These are phyloP conservation scores for Pelargonium australe DNA, from an alignment of 441 rosid genomes.

Conservation along the genomic window DNA sequence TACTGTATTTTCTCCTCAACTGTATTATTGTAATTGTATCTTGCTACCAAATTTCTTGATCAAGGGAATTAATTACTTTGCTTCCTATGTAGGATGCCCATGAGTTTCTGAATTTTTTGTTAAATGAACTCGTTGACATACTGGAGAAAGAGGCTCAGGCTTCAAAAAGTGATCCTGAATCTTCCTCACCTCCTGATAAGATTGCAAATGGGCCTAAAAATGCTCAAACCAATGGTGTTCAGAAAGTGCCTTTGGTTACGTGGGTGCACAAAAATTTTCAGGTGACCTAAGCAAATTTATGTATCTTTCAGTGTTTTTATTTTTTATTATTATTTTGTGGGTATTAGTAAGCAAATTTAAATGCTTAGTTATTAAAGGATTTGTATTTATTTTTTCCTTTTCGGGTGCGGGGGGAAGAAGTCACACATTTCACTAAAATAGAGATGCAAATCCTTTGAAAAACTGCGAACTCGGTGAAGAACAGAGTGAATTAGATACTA, in stretches of 20 bases:
- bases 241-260: constrained; percentile 76
- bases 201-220: constrained; percentile 57
- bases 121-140: constrained; percentile 89
- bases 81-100: constrained; percentile 69
- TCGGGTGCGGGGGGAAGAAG: not conserved
- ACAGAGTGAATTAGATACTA: not conserved
- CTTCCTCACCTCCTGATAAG: constrained; percentile 66
- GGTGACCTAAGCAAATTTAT: constrained; percentile 33
- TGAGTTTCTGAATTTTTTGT: constrained; percentile 82
- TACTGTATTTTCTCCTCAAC: no score
- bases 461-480: not conserved
- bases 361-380: not conserved
- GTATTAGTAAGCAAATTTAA: not conserved
- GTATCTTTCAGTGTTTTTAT: not conserved
- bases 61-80: not conserved
- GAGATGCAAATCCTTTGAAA: not conserved
- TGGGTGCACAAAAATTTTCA: constrained; percentile 96
- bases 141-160: constrained; percentile 85
- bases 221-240: constrained; percentile 52
- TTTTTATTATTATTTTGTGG: not conserved
- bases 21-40: no score
- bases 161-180: constrained; percentile 61
- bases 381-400: not conserved
- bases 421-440: not conserved
- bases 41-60: no score